These are phyloP conservation scores for Poteriospumella lacustris DNA, from an alignment of 108 stramenopile genomes.

Conservation along the genomic window DNA sequence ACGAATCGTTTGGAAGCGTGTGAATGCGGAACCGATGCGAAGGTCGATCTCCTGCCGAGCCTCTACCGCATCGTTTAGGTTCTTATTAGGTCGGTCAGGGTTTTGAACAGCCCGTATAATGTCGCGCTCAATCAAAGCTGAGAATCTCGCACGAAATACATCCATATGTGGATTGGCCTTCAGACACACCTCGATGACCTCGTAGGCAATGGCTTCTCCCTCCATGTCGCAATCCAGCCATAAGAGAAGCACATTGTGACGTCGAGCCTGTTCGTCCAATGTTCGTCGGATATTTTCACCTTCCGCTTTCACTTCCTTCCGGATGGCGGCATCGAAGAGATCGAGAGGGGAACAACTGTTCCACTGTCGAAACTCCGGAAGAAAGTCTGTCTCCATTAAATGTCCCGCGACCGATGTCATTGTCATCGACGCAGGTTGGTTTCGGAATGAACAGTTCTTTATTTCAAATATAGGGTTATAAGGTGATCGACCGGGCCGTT, in stretches of 20 bases:
- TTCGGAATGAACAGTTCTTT: conserved; percentile 5
- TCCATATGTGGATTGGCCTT: conserved; percentile 45
- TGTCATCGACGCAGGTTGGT: conserved; percentile 2
- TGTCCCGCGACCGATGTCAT: conserved; percentile 91
- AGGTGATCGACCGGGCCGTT: background rate
- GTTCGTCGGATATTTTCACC: conserved; percentile 27
- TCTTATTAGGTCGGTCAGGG: conserved; percentile 76
- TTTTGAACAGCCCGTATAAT: conserved; percentile 73
- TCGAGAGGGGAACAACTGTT: conserved; percentile 80
- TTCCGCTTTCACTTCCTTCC: conserved; percentile 33
- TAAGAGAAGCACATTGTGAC: conserved; percentile 69
- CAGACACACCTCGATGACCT: conserved; percentile 79
- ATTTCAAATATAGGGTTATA: conserved; percentile 44
- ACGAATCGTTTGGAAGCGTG: conserved; percentile 83
- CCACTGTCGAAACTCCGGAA: conserved; percentile 73
- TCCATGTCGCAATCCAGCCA: conserved; percentile 99
- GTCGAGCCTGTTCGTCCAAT: conserved; percentile 35
- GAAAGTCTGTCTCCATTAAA: conserved; percentile 86
- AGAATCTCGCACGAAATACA: conserved; percentile 87
- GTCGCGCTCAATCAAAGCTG: conserved; percentile 82
- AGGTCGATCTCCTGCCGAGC: conserved; percentile 92
- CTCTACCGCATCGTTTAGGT: conserved; percentile 79
- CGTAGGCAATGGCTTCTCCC: conserved; percentile 93
- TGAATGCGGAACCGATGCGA: conserved; percentile 89
- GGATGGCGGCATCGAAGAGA: conserved; percentile 47